Percentiles rank a stretch among this genome's conserved stretches.
Evolutionary conservation across 345 rosid species (phyloP).

Genomic region (Citrus glauca): DNA sequence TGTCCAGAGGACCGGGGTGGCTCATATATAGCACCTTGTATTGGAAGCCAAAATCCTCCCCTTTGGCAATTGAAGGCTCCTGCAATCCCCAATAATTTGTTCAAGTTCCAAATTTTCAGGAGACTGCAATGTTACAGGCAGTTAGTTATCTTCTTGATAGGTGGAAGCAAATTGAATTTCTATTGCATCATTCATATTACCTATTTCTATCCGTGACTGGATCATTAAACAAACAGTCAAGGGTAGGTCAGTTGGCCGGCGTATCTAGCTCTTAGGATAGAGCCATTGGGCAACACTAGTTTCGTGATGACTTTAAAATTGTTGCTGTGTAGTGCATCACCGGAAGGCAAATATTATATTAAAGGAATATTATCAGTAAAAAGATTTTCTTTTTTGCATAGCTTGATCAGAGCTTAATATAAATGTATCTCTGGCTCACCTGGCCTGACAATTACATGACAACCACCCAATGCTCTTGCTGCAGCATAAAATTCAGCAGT

Average conservation of each 20-base stretch:
- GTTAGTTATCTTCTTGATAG: not conserved
- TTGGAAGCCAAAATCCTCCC: conserved; percentile 18
- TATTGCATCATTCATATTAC: conserved; percentile 11
- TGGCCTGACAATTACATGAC: conserved; percentile 42
- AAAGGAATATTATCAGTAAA: not conserved
- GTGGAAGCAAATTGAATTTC: not conserved
- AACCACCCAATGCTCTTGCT: conserved; percentile 58
- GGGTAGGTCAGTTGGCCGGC: conserved; percentile 64
- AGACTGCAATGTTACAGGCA: conserved; percentile 25
- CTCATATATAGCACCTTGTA: not conserved
- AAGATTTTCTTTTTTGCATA: too few relatives aligned
- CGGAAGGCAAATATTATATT: conserved; percentile 1
- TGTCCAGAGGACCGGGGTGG: conserved; percentile 9
- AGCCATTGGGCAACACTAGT: conserved; percentile 58
- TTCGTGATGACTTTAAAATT: conserved; percentile 47
- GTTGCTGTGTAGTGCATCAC: conserved; percentile 38
- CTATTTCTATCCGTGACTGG: conserved; percentile 61
- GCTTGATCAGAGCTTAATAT: not conserved
- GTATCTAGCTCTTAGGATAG: conserved; percentile 51
- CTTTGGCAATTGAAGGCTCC: conserved; percentile 26
- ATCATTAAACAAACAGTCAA: conserved; percentile 55
- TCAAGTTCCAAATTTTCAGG: conserved; percentile 47
- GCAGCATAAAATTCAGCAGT: conserved; percentile 55
- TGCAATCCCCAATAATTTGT: conserved; percentile 8
- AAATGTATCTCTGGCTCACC: conserved; percentile 26